Conservation (phyloP, 1,284 basidiomycete genomes). For the Exobasidium cylindrosporum region DNA sequence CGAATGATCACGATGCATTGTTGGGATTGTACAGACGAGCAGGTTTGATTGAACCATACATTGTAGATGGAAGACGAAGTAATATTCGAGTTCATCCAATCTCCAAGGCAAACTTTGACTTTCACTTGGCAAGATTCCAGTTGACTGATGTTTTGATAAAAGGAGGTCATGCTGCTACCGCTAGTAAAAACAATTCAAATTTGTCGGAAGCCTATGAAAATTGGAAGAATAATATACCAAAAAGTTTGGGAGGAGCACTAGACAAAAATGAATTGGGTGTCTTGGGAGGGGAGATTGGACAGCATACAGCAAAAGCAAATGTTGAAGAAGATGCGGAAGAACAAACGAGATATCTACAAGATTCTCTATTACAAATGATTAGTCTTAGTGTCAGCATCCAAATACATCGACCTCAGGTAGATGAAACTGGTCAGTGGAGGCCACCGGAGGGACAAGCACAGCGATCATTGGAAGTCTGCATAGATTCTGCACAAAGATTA, state of each 20-base stretch:
- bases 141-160: conserved; percentile 35
- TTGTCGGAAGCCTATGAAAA: conserved; percentile 11
- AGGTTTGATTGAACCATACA: conserved; percentile 28
- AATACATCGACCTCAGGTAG: conserved; percentile 40
- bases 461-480: conserved; percentile 3
- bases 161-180: conserved; percentile 28
- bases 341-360: conserved; percentile 33
- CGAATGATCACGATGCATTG: conserved; percentile 34
- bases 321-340: conserved; percentile 21
- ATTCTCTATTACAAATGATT: conserved; percentile 32
- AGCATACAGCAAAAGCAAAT: conserved; percentile 25
- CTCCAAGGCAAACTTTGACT: conserved; percentile 32
- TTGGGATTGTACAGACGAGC: conserved; percentile 32
- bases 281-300: background rate
- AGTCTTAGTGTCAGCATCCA: conserved; percentile 26
- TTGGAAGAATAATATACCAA: conserved; percentile 33
- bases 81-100: conserved; percentile 26
- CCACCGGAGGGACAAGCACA: conserved; percentile 24
- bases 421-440: conserved; percentile 36
- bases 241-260: conserved; percentile 28
- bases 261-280: conserved; percentile 20
- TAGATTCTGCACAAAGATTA: conserved; percentile 13
- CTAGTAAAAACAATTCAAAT: conserved; percentile 21
- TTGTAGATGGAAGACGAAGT: conserved; percentile 30
- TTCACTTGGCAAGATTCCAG: conserved; percentile 34